Base-by-base conservation (phyloP, 202 grass and related monocot species). In the Carex sylvatica region DNA sequence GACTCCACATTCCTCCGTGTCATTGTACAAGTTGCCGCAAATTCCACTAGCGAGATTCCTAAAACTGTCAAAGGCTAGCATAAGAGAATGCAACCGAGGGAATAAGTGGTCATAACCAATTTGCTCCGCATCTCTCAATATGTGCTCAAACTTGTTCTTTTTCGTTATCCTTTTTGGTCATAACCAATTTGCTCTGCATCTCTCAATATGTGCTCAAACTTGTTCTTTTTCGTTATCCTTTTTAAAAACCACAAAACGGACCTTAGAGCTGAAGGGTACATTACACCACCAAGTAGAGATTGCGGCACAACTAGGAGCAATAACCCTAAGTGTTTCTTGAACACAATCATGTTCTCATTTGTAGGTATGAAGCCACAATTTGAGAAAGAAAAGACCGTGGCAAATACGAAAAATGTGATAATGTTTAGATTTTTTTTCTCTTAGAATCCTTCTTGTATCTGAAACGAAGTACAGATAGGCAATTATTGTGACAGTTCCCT, bases 271-370 rank as follows among this genome's bases (percentile, higher is more conserved):
- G 85, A 36, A 35, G 93, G 90, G 61, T 87, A 91, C 76, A 95
- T 35, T 61, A 82, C 89, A 84, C 92, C 90, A 0, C 90, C 88
- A n/a, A 79, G 73, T 9, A 95, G 83, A 24, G 74, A 83, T 79
- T 92, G 86, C 23, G 86, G 86, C 54, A 86, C 28, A 4, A 95
- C 87, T 67, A 90, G 79, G 56, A 95, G 86, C 81, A 91, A 85
- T 70, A 95, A 86, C 31, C 84, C 75, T 24, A 56, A 59, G 75
- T 88, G 82, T 47, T 81, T 84, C 5, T 12, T 84, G 82, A 95
- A 95, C 0, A 56, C 64, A 0, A 10, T 5, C 92, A 95, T 95
- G 84, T 88, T 92, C 84, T 92, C 88, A 85, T 95, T 95, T 19
- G 79, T 90, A 18, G 90, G 93, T 81, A 87, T 47, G 74, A 59